Base-by-base conservation (phyloP, 2,329 filamentous ascomycete genomes). In the Septoria petroselini region DNA sequence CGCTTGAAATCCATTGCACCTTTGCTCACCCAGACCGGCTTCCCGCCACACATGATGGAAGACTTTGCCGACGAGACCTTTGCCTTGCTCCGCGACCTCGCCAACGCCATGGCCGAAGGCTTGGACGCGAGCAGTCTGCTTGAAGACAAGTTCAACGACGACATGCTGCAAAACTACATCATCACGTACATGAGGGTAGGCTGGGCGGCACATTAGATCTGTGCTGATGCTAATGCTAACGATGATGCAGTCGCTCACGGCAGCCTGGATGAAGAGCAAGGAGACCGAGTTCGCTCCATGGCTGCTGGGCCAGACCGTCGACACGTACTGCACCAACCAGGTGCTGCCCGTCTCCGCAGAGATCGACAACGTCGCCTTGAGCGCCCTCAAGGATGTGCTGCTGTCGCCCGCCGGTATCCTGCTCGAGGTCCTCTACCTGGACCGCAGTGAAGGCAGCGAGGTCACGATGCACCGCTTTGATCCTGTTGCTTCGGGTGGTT, bases 361-460 rank as follows among this genome's bases (percentile, higher is more conserved):
- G 71, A 95, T 97, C 55, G 93, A 98, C 60, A 84, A 96, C 62
- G 74, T 95, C n/a, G 88, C 88, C 35, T 77, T 97, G 55, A 82
- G 82, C 52, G 81, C 88, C 2, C 75, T 97, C 41, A 81, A 85
- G 54, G 84, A 91, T 56, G 80, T 89, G 19, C 77, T 97, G 3
- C 80, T 97, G 55, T 85, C 88, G 64, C 87, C 86, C 6, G 84
- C 84, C 41, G 83, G 83, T 12, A 82, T 96, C 56, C 82, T 84
- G 3, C 80, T 97, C 15, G 89, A 96, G 65, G 87, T 97, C 55
- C 83, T 89, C 46, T 96, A 97, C 66, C 81, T 98, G 7, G 93
- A 97, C 66, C 83, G 89, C 60, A 95, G 87, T 62, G 76, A 82
- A 38, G 91, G 90, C 14, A 77, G 80, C 39, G 78, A 86, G 61